Conservation (phyloP, 495 filamentous ascomycete genomes). For the Hypoxylon perforatum region DNA sequence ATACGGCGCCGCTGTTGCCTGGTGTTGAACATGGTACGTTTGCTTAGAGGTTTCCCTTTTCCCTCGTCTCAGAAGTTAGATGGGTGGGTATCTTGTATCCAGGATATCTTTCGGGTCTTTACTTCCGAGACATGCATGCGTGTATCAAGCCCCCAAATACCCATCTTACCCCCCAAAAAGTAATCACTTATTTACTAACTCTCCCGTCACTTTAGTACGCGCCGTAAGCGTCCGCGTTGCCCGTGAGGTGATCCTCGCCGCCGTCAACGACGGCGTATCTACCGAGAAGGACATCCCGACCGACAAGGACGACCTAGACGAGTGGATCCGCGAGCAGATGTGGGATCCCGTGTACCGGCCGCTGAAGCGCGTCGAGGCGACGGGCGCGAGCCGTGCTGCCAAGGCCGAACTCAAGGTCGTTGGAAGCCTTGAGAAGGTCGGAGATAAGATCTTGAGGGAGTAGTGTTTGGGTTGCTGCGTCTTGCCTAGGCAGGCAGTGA, state of each 20-base stretch:
- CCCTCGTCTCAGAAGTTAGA: too few species aligned
- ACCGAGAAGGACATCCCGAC: slow-evolving; percentile 68
- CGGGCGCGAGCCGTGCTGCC: slow-evolving; percentile 62
- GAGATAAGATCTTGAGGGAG: slow-evolving; percentile 14
- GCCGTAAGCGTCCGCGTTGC: slow-evolving; percentile 83
- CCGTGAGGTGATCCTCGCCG: slow-evolving; percentile 77
- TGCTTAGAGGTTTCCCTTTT: too few species aligned
- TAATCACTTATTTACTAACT: too few species aligned
- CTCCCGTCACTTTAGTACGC: too few species aligned
- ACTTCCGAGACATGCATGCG: too few species aligned
- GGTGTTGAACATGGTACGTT: slow-evolving; percentile 79
- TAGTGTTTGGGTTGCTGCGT: slow-evolving; percentile 5
- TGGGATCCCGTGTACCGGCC: slow-evolving; percentile 82
- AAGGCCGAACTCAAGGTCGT: slow-evolving; percentile 70
- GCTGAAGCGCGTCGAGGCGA: slow-evolving; percentile 64
- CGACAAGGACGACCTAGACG: slow-evolving; percentile 68
- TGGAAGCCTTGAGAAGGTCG: slow-evolving; percentile 42
- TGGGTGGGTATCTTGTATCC: too few species aligned
- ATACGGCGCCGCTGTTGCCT: slow-evolving; percentile 70
- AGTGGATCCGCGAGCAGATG: slow-evolving; percentile 92
- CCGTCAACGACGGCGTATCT: slow-evolving; percentile 74
- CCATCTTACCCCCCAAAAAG: too few species aligned
- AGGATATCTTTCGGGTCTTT: too few species aligned
- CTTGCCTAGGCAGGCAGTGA: too few species aligned
- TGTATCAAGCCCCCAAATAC: too few species aligned